Percentiles rank a stretch among this genome's conserved stretches.
These are phyloP conservation scores for Diphasiastrum complanatum DNA, from an alignment of 83 land plant species.

Conservation along the genomic window DNA sequence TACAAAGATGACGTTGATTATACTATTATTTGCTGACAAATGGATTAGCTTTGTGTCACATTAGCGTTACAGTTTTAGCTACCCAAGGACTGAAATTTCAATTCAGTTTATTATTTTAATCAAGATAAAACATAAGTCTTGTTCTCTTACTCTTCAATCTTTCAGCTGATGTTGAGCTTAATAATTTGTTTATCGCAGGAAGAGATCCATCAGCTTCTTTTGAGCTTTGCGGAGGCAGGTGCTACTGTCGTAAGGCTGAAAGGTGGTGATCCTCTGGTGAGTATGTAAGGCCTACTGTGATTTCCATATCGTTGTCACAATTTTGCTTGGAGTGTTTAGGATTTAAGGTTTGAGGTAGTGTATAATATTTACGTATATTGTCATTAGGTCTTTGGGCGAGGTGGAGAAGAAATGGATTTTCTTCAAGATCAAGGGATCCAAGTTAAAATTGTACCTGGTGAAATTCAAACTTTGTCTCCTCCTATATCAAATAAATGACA, in stretches of 20 bases:
- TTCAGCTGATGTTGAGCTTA: no score
- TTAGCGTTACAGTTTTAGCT: no score
- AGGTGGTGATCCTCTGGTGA: constrained; percentile 97
- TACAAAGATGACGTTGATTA: no score
- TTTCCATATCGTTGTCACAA: neutral
- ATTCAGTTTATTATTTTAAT: no score
- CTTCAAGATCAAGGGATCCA: constrained; percentile 85
- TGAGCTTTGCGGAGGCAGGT: constrained; percentile 95
- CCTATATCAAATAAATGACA: neutral
- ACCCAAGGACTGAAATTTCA: no score
- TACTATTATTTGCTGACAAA: no score
- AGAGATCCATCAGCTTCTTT: constrained; percentile 90
- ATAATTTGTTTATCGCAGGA: no score
- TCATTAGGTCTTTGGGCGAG: constrained; percentile 89
- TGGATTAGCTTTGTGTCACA: no score
- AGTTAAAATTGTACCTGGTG: constrained; percentile 92
- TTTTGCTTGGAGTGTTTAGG: neutral
- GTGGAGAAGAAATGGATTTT: constrained; percentile 99
- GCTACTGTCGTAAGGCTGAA: constrained; percentile 94
- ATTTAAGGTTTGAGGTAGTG: neutral
- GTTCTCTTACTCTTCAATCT: no score
- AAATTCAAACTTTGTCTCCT: neutral
- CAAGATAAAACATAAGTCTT: no score
- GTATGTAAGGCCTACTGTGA: constrained; percentile 12
- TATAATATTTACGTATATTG: neutral